Conservation (phyloP, 169 alveolate species). For the Toxoplasma gondii region DNA sequence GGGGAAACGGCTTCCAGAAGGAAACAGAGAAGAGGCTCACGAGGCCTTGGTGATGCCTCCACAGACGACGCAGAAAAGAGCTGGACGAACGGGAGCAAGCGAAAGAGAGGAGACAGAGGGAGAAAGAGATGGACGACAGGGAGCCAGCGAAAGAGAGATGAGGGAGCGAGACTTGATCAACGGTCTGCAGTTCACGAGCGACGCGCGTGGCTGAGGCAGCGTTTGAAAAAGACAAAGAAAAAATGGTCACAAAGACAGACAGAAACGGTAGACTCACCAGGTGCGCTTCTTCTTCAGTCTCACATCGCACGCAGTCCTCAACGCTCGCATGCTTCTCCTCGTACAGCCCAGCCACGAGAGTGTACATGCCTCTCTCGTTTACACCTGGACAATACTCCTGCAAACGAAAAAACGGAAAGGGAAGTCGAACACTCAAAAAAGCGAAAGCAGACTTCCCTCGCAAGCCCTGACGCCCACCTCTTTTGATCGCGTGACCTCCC, state of each 20-base stretch:
- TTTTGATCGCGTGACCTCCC: too few relatives aligned
- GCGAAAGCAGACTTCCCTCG: too few relatives aligned
- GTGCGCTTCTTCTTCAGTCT: constrained; percentile 45
- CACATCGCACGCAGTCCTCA: constrained; percentile 39
- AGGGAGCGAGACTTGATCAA: neutral
- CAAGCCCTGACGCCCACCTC: too few relatives aligned
- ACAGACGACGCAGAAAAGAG: neutral
- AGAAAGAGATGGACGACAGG: neutral
- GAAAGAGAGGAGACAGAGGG: neutral
- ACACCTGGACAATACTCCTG: constrained; percentile 64
- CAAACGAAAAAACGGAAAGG: neutral
- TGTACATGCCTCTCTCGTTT: constrained; percentile 16
- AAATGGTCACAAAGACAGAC: neutral
- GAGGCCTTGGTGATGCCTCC: neutral
- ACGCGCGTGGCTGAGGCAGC: too few relatives aligned
- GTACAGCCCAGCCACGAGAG: constrained; percentile 42
- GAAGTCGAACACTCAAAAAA: neutral
- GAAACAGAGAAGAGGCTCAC: neutral
- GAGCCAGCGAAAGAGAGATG: neutral
- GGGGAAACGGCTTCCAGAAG: neutral
- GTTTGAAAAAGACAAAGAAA: too few relatives aligned
- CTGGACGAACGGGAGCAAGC: neutral
- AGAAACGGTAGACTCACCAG: constrained; percentile 1
- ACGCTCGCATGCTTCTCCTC: constrained; percentile 39
- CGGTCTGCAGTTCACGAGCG: too few relatives aligned